These are phyloP conservation scores for Colletotrichum shisoi DNA, from an alignment of 2,329 filamentous ascomycete genomes.

Conservation along the genomic window DNA sequence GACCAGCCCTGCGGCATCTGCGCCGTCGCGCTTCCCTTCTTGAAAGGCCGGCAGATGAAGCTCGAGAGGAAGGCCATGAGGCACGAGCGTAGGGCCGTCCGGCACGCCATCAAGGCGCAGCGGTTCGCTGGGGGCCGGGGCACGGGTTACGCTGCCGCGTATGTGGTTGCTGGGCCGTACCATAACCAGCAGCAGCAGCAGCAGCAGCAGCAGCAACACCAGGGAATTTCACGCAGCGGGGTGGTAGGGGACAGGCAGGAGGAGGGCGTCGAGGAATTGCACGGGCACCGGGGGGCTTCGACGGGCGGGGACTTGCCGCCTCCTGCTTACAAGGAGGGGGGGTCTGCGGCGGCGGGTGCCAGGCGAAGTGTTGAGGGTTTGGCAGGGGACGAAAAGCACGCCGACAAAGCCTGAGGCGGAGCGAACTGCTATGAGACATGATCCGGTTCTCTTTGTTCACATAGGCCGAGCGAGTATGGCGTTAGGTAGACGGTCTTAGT, in stretches of 20 bases:
- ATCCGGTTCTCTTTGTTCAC: background rate
- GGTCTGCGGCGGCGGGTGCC: conserved; percentile 3
- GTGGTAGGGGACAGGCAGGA: conserved; percentile 3
- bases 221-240: background rate
- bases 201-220: background rate
- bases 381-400: conserved; percentile 14
- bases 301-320: conserved; percentile 21
- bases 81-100: conserved; percentile 31
- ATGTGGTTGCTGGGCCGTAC: background rate
- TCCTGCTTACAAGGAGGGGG: conserved; percentile 29
- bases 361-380: conserved; percentile 27
- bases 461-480: conserved; percentile 19
- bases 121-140: conserved; percentile 18
- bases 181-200: conserved; percentile 7
- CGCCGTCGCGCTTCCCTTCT: conserved; percentile 30
- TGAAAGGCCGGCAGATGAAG: conserved; percentile 32
- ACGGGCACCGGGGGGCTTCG: conserved; percentile 2
- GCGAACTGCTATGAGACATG: background rate
- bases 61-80: conserved; percentile 22
- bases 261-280: conserved; percentile 16
- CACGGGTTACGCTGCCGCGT: background rate
- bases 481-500: conserved; percentile 16
- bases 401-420: background rate
- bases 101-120: conserved; percentile 32
- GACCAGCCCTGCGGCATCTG: conserved; percentile 35